A percentile compares a stretch with the other conserved stretches of the same genome.
These are phyloP conservation scores for Sonneratia alba DNA, from an alignment of 345 rosid species.

Conservation along the genomic window DNA sequence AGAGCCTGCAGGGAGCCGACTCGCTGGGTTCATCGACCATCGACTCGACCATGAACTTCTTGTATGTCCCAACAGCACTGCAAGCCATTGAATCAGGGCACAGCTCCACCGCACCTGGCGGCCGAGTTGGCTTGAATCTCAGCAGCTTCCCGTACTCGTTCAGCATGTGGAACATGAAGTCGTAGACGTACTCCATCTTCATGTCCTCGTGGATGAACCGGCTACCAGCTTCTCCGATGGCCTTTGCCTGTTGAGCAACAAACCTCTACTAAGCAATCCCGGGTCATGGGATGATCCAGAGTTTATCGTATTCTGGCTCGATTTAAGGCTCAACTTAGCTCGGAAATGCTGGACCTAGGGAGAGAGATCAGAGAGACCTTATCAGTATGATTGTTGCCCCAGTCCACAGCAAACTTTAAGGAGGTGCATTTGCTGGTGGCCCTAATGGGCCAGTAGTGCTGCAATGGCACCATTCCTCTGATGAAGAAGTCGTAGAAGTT, in stretches of 20 bases:
- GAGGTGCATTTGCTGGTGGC: slow-evolving; percentile 38
- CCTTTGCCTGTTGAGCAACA: slow-evolving; percentile 32
- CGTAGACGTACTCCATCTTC: slow-evolving; percentile 55
- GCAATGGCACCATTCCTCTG: slow-evolving; percentile 55
- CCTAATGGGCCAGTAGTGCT: slow-evolving; percentile 76
- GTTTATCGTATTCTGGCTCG: no score
- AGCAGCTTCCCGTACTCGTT: slow-evolving; percentile 56
- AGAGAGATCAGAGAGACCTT: slow-evolving; percentile 12
- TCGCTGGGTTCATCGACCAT: slow-evolving; percentile 44
- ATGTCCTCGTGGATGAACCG: slow-evolving; percentile 40
- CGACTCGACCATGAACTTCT: slow-evolving; percentile 46
- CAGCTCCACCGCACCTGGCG: slow-evolving; percentile 35
- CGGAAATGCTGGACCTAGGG: no score
- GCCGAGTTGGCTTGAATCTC: slow-evolving; percentile 51
- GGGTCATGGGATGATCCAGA: no score
- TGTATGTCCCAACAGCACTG: slow-evolving; percentile 23
- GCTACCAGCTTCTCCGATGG: slow-evolving; percentile 50
- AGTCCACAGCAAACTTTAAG: slow-evolving; percentile 60
- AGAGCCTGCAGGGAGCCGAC: slow-evolving; percentile 40
- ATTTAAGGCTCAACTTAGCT: no score
- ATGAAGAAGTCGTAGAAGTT: slow-evolving; percentile 47
- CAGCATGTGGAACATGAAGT: slow-evolving; percentile 61
- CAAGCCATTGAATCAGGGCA: slow-evolving; percentile 46
- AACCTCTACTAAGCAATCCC: no score
- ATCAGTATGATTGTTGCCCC: slow-evolving; percentile 48